Conservation (phyloP, 2,329 filamentous ascomycete genomes). For the Talaromyces albobiverticillius region DNA sequence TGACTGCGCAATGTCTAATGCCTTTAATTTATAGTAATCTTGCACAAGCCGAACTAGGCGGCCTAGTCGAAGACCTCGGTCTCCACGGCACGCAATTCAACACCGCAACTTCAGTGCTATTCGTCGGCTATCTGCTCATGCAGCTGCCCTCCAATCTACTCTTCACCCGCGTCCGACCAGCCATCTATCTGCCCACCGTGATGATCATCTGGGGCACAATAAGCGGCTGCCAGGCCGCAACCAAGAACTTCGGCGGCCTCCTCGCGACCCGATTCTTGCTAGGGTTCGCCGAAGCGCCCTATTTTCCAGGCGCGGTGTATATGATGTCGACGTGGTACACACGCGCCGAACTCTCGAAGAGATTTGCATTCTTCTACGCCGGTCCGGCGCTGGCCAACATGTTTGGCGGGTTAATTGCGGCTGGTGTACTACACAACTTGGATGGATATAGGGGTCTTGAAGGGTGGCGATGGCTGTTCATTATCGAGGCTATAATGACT, state of each 20-base stretch:
- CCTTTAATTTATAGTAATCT: constrained; percentile 63
- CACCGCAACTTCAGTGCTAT: constrained; percentile 52
- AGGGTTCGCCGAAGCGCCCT: constrained; percentile 26
- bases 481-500: constrained; percentile 24
- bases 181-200: constrained; percentile 41
- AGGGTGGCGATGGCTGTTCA: constrained; percentile 30
- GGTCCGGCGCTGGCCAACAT: constrained; percentile 49
- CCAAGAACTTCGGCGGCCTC: constrained; percentile 23
- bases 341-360: constrained; percentile 24
- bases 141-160: constrained; percentile 55
- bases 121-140: constrained; percentile 51
- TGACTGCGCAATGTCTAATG: constrained; percentile 7
- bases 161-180: constrained; percentile 50
- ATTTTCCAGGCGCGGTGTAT: constrained; percentile 33
- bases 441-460: constrained; percentile 21
- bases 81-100: constrained; percentile 48
- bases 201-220: constrained; percentile 23
- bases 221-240: constrained; percentile 22
- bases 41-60: constrained; percentile 69
- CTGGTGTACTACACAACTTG: constrained; percentile 25
- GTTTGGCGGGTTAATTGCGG: constrained; percentile 24
- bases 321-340: constrained; percentile 33
- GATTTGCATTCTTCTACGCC: constrained; percentile 55
- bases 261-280: constrained; percentile 28
- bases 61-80: constrained; percentile 45